Evolutionary conservation across 768 basidiomycete species (phyloP).

Genomic region (Rhodotorula graminis): DNA sequence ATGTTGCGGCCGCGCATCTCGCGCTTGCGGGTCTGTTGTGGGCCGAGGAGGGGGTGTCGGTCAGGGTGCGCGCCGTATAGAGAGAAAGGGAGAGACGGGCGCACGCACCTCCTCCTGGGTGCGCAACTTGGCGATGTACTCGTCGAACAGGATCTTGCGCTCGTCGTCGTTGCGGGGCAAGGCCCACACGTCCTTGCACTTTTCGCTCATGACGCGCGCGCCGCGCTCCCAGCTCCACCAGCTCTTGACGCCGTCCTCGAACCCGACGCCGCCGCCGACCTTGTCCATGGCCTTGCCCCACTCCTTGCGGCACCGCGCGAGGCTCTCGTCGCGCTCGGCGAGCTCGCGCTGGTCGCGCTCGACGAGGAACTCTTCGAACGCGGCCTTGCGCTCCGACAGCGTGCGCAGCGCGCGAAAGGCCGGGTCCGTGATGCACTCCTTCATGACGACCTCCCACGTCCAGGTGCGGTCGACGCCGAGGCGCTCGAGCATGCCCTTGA

Average conservation of each 20-base stretch:
- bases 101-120: slow-evolving; percentile 79
- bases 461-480: slow-evolving; percentile 84
- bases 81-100: no score
- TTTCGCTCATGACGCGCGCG: slow-evolving; percentile 65
- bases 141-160: slow-evolving; percentile 80
- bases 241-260: slow-evolving; percentile 63
- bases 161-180: slow-evolving; percentile 73
- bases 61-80: not conserved
- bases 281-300: slow-evolving; percentile 92
- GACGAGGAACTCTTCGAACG: slow-evolving; percentile 89
- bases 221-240: slow-evolving; percentile 43
- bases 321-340: slow-evolving; percentile 74
- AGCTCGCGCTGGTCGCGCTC: slow-evolving; percentile 72
- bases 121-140: slow-evolving; percentile 79
- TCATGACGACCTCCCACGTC: slow-evolving; percentile 99
- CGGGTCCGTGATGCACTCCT: slow-evolving; percentile 96
- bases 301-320: slow-evolving; percentile 54
- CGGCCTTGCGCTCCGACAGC: slow-evolving; percentile 86
- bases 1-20: slow-evolving; percentile 60
- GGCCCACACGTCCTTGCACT: slow-evolving; percentile 65
- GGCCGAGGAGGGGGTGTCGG: not conserved
- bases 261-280: slow-evolving; percentile 72
- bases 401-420: slow-evolving; percentile 90
- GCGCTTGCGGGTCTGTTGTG: slow-evolving; percentile 77
- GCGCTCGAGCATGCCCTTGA: slow-evolving; percentile 80